Evolutionary conservation across 2,329 filamentous ascomycete species (phyloP), one percentile per base, ranked within the genome.

Genomic region (Gliomastix tumulicola): DNA sequence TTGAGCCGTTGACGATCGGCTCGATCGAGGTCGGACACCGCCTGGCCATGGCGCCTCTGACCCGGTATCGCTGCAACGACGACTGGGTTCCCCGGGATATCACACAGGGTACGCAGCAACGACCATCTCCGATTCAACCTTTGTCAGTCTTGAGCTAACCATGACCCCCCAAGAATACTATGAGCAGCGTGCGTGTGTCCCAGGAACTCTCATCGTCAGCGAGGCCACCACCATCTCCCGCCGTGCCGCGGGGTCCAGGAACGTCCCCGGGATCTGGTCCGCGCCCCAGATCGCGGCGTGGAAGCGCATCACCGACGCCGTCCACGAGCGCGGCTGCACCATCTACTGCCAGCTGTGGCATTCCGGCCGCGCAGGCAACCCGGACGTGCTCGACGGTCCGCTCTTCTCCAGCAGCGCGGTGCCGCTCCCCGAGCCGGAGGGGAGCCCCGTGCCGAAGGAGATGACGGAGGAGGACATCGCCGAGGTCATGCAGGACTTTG

Each of bases 391-490:
- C 2, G n/a, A 15, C 16, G 13, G 17, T 13, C 20, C 22, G 28
- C 18, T 32, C 15, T 10, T 40, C n/a, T 30, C 32, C 18, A 20
- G 32, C 27, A 40, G 38, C 28, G 27, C 33, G 18, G 38, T 40
- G 69, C 28, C 69, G 9, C 19, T 34, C 11, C 7, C 7, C 6
- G 25, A 28, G n/a, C 17, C 25, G 17, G 16, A 17, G 65, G 44
- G n/a, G 35, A 13, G 17, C 9, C 13, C 15, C 18, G 69, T 70
- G 5, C 82, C 82, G 3, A 74, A 72, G 36, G 79, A 69, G 20
- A 74, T 88, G 73, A 79, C 71, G 0, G 63, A 73, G 34, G 59
- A 69, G 3, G 81, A 86, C 16, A 87, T 88, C 39, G 60, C 73
- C 41, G 55, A 67, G 6, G 64, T 77, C 41, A 82, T 85, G 56